Conservation (phyloP, 768 basidiomycete species). For the Suillus variegatus region DNA sequence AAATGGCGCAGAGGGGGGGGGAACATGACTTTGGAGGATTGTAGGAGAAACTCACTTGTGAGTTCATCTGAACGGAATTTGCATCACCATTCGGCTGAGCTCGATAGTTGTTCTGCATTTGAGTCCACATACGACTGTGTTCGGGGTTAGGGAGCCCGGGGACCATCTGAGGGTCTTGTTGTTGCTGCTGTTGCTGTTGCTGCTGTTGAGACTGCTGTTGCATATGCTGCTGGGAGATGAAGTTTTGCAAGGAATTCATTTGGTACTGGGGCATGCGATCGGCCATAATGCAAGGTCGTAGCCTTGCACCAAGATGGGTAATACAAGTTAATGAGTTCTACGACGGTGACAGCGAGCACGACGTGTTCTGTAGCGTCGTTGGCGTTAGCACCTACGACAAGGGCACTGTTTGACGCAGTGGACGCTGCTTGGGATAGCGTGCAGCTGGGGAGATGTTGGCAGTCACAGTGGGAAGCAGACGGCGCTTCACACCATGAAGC, state of each 20-base stretch:
- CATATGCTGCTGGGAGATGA: constrained; percentile 46
- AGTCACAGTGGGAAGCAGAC: constrained; percentile 59
- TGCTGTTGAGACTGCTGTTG: constrained; percentile 40
- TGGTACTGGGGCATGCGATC: constrained; percentile 58
- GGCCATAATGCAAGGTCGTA: constrained; percentile 51
- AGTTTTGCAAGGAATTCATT: constrained; percentile 48
- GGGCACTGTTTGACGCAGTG: constrained; percentile 50
- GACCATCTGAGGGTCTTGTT: constrained; percentile 39
- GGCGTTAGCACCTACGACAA: constrained; percentile 28
- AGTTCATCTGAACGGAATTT: constrained; percentile 37
- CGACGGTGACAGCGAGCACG: constrained; percentile 24
- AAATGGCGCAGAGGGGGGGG: constrained; percentile 14
- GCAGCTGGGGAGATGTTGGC: constrained; percentile 45
- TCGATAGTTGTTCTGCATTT: constrained; percentile 45
- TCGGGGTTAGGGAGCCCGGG: constrained; percentile 50
- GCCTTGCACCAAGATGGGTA: constrained; percentile 27
- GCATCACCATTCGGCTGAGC: constrained; percentile 44
- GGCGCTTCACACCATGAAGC: constrained; percentile 41
- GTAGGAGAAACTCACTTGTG: constrained; percentile 46
- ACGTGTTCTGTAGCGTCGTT: constrained; percentile 24
- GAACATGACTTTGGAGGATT: constrained; percentile 5
- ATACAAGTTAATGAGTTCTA: constrained; percentile 31
- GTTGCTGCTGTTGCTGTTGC: constrained; percentile 44
- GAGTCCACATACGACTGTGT: constrained; percentile 56
- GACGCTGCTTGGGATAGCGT: constrained; percentile 36